These are phyloP conservation scores for Trypanosoma brucei DNA, from an alignment of 208 protist genomes.

Conservation along the genomic window DNA sequence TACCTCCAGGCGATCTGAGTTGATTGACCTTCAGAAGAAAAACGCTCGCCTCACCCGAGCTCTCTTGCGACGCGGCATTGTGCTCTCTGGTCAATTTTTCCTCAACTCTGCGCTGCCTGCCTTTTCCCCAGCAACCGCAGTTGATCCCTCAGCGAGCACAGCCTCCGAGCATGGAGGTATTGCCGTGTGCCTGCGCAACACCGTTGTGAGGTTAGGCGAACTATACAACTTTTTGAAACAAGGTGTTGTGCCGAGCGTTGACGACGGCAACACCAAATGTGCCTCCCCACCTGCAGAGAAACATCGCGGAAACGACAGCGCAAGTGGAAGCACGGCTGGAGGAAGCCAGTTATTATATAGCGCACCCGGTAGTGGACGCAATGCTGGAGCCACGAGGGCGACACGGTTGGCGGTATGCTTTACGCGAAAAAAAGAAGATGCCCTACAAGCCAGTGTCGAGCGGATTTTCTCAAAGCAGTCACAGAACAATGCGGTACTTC, in stretches of 20 bases:
- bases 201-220: slow-evolving; percentile 36
- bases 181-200: slow-evolving; percentile 17
- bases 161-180: slow-evolving; percentile 23
- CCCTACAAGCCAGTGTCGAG: slow-evolving; percentile 64
- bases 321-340: slow-evolving; percentile 9
- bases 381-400: slow-evolving; percentile 10
- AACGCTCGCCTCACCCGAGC: slow-evolving; percentile 23
- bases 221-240: slow-evolving; percentile 36
- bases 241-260: background rate
- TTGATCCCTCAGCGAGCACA: slow-evolving; percentile 19
- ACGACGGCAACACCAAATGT: background rate
- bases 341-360: slow-evolving; percentile 20
- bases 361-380: slow-evolving; percentile 19
- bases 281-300: background rate
- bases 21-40: slow-evolving; percentile 21
- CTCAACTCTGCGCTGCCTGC: slow-evolving; percentile 19
- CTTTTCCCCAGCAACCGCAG: slow-evolving; percentile 17
- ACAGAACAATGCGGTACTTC: slow-evolving; percentile 29
- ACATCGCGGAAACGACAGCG: slow-evolving; percentile 7
- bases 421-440: slow-evolving; percentile 44
- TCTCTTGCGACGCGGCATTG: slow-evolving; percentile 43
- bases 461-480: slow-evolving; percentile 53
- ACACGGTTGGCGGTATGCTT: slow-evolving; percentile 28
- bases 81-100: slow-evolving; percentile 61
- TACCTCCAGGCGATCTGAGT: slow-evolving; percentile 14